Percentiles rank a stretch among this genome's conserved stretches.
These are phyloP conservation scores for Globisporangium barbulae DNA, from an alignment of 352 stramenopile species.

Conservation along the genomic window DNA sequence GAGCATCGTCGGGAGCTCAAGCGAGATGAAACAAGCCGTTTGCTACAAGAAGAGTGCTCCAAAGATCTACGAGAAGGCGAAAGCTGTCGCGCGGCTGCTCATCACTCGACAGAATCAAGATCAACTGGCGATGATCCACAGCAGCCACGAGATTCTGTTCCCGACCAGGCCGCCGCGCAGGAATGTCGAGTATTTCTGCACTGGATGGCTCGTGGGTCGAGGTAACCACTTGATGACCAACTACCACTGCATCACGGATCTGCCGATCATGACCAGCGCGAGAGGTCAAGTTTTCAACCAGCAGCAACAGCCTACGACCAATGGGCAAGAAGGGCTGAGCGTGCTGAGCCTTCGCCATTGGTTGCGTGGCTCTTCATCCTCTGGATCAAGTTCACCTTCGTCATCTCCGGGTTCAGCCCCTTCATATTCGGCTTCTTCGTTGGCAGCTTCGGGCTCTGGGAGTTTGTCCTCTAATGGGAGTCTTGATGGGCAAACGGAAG, in stretches of 20 bases:
- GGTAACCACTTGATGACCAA: conserved; percentile 67
- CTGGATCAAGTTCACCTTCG: conserved; percentile 8
- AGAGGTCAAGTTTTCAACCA: conserved; percentile 1
- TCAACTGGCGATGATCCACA: too few relatives aligned
- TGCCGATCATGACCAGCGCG: conserved; percentile 1
- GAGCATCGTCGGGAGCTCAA: conserved; percentile 39
- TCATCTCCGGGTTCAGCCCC: conserved; percentile 12
- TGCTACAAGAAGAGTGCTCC: conserved; percentile 53
- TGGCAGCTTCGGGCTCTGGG: background rate
- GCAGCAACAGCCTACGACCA: background rate
- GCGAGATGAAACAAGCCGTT: conserved; percentile 52
- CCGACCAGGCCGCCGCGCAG: background rate
- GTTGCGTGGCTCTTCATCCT: background rate
- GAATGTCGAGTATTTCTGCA: conserved; percentile 42
- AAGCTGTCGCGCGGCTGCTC: conserved; percentile 49
- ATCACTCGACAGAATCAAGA: conserved; percentile 23
- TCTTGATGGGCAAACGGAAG: conserved; percentile 2
- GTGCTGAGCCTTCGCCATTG: background rate
- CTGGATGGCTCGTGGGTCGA: conserved; percentile 55
- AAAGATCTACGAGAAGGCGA: conserved; percentile 52
- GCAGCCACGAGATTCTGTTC: background rate
- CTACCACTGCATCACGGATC: conserved; percentile 51
- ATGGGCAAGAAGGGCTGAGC: background rate
- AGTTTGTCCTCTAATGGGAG: background rate
- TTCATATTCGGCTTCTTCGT: conserved; percentile 19